Percentiles rank a stretch among this genome's conserved stretches.
Conservation (phyloP, 169 alveolate genomes). For the Cryptosporidium ubiquitum region DNA sequence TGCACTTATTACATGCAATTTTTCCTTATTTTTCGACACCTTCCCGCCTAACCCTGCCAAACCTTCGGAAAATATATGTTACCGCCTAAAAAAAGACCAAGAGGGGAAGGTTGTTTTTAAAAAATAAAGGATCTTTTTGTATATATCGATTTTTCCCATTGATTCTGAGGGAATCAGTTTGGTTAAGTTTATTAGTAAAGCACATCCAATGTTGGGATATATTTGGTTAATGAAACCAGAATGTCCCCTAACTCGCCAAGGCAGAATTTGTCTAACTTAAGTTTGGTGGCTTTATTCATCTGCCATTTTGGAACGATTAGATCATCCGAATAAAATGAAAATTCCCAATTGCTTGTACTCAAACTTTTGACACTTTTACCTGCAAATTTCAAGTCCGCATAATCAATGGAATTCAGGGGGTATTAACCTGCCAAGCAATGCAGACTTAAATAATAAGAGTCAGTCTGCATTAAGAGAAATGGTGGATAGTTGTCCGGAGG, state of each 20-base stretch:
- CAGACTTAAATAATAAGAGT: too few relatives aligned
- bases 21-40: neutral
- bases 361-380: too few relatives aligned
- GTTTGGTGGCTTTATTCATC: neutral
- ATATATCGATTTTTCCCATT: too few relatives aligned
- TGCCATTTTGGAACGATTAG: neutral
- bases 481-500: neutral
- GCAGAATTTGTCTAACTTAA: neutral
- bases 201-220: neutral
- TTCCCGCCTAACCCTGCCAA: constrained; percentile 16
- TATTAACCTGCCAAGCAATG: neutral
- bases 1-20: constrained; percentile 1
- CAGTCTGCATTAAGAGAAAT: neutral
- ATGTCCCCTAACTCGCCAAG: too few relatives aligned
- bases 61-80: neutral
- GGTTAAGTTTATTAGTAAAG: neutral
- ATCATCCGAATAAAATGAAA: too few relatives aligned
- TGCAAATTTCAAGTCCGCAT: neutral
- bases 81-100: neutral
- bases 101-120: neutral
- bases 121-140: neutral
- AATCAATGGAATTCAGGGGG: too few relatives aligned
- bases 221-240: neutral
- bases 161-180: neutral
- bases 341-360: neutral